Evolutionary conservation across 2,329 filamentous ascomycete genomes (phyloP), one percentile per base, ranked within the genome.

Genomic region (Talaromyces sp.): DNA sequence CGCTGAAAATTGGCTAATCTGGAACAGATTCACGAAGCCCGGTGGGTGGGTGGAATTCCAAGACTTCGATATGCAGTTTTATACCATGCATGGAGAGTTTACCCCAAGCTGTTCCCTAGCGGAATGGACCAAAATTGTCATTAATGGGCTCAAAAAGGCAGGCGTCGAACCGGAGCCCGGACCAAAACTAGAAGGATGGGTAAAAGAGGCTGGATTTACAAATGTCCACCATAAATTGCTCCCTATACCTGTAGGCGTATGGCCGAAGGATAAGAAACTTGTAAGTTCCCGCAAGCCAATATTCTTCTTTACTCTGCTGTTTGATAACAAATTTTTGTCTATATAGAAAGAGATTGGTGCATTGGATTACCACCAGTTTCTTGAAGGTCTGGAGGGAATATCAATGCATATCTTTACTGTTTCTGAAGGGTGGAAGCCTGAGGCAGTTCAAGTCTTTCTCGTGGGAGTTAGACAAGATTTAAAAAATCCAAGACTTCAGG

Each of bases 341-440:
- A 22, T 35, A 47, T 27, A 64, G 60, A 75, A 72, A 62, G 67
- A 72, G 27, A 62, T 75, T n/a, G 75, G 74, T 5, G 64, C 66
- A 24, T 56, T 65, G 11, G 64, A 65, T 45, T 62, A 65, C 41
- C 59, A 65, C 27, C 59, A 65, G 16, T 62, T 62, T 13, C 33
- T 59, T 3, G 64, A 65, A 31, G 64, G 64, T 13, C 41, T 65
- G 0, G 64, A 65, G 35, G 64, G 45, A 31, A 65, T 65, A 27
- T 61, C 63, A 2, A 33, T 65, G 58, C 64, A 59, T 33, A 52
- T 65, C 13, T 57, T 65, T 24, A 65, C 64, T 19, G 45, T 48
- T 35, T 70, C 71, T 48, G 67, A 68, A 48, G 64, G 60, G 5
- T 66, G 64, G 64, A 59, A 33, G 14, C 59, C 60, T 22, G 64